Evolutionary conservation across 176 grass and related monocot genomes (phyloP).

Genomic region (Ananas comosus): DNA sequence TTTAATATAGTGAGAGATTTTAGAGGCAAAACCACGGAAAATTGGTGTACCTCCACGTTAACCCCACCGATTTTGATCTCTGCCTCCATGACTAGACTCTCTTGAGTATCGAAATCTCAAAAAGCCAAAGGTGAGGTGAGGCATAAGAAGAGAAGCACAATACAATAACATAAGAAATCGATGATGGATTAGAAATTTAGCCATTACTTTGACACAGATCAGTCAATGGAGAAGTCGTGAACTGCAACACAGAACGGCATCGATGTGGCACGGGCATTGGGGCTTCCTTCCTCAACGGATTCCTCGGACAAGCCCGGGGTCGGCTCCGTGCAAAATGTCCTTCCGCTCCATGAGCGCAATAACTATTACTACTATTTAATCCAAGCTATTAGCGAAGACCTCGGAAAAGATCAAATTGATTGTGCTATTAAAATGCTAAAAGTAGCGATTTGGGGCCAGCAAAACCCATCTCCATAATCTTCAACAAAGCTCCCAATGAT

Average conservation of each 20-base stretch:
- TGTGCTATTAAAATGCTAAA: neutral
- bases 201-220: neutral
- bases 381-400: neutral
- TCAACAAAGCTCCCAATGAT: neutral
- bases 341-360: neutral
- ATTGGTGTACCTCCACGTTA: constrained; percentile 53
- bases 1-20: constrained; percentile 33
- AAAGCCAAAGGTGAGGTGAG: constrained; percentile 71
- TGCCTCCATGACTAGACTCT: constrained; percentile 72
- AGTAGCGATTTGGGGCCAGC: too few relatives aligned
- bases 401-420: neutral
- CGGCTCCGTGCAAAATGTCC: neutral
- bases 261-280: constrained; percentile 1
- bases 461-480: too few relatives aligned
- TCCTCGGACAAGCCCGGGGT: neutral
- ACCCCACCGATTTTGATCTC: constrained; percentile 27
- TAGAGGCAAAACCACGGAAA: constrained; percentile 41
- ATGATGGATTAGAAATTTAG: neutral
- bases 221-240: neutral
- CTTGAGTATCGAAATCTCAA: constrained; percentile 54
- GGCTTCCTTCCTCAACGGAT: constrained; percentile 6
- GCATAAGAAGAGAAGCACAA: constrained; percentile 4
- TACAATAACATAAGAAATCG: neutral
- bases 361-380: neutral
- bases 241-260: constrained; percentile 6